Conservation (phyloP, 257 asterid species). For the Ehretia macrophylla region DNA sequence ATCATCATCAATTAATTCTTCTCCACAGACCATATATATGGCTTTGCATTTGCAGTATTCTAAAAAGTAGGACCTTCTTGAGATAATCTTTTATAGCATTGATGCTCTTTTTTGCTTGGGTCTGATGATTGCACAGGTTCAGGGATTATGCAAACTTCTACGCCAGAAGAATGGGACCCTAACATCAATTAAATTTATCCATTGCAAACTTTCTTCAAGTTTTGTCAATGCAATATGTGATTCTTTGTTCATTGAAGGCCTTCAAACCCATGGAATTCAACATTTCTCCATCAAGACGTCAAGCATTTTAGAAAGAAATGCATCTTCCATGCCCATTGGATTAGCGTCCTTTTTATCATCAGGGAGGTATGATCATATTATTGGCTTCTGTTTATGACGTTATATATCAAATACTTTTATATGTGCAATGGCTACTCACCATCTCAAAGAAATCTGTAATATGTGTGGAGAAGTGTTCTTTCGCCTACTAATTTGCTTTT, state of each 20-base stretch:
- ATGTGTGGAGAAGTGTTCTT: too few species aligned
- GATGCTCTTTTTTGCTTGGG: constrained; percentile 22
- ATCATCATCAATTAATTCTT: too few species aligned
- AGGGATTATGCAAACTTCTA: constrained; percentile 77
- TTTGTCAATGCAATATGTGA: constrained; percentile 64
- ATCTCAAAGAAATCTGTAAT: too few species aligned
- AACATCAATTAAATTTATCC: constrained; percentile 60
- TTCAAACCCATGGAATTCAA: constrained; percentile 58
- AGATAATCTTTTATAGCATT: background rate
- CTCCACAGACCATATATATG: too few species aligned
- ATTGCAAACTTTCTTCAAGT: constrained; percentile 79
- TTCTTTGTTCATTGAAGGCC: constrained; percentile 50
- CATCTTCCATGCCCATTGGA: constrained; percentile 52
- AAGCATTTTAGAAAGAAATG: constrained; percentile 55
- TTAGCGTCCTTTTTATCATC: constrained; percentile 58
- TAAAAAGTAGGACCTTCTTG: background rate
- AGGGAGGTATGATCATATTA: constrained; percentile 53
- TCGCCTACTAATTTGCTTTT: too few species aligned
- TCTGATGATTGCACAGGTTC: constrained; percentile 52
- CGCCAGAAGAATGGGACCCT: constrained; percentile 59
- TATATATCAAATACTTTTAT: background rate
- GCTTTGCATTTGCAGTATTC: too few species aligned
- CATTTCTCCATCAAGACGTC: constrained; percentile 85
- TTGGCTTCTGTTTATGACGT: background rate
- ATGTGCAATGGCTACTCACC: background rate